Base-by-base conservation (phyloP, 345 rosid genomes). In the Abelmoschus esculentus region DNA sequence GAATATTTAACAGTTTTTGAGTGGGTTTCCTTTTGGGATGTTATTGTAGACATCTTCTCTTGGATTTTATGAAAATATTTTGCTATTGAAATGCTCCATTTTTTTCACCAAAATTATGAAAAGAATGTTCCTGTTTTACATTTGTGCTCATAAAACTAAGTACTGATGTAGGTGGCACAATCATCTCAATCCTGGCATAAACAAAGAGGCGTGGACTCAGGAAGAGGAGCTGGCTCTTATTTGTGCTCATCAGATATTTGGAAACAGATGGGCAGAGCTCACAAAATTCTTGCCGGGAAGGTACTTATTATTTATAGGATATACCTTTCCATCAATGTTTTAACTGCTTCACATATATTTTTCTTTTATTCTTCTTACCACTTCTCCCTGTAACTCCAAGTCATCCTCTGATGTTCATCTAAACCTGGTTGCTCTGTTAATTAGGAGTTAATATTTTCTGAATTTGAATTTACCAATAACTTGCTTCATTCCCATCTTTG, bases 211-310 rank as follows among this genome's bases (percentile, higher is more conserved):
- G 58, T 96, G 99, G 99, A 91, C 97, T 74, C 98, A 92, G 76
- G 92, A 96, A 77, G 99, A 96, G 82, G 99, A 96, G 87, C 62
- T 96, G 84, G 89, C 89, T 69, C 82, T 96, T 80, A 86, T 92
- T 77, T 97, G 95, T 70, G 98, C 99, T 70, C 99, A 96, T 87
- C 98, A 92, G 81, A 69, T 92, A 44, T 89, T 85, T 62, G 99
- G 99, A 56, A 96, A 96, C 89, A 85, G 82, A 89, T 96, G 99
- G 99, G 99, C 99, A 17, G 98, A 96, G 85, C 83, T 96, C 54
- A 80, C 99, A 58, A 92, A 96, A 80, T 87, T 90, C 84, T 85
- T 96, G 78, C 98, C 98, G 76, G 99, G 99, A 84, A 92, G 99
- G 99, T 93, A 85, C 69, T 63, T 62, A 22, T 47, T 67, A 71